Evolutionary conservation across 2,329 filamentous ascomycete species (phyloP).

Genomic region (Xylaria sp.): DNA sequence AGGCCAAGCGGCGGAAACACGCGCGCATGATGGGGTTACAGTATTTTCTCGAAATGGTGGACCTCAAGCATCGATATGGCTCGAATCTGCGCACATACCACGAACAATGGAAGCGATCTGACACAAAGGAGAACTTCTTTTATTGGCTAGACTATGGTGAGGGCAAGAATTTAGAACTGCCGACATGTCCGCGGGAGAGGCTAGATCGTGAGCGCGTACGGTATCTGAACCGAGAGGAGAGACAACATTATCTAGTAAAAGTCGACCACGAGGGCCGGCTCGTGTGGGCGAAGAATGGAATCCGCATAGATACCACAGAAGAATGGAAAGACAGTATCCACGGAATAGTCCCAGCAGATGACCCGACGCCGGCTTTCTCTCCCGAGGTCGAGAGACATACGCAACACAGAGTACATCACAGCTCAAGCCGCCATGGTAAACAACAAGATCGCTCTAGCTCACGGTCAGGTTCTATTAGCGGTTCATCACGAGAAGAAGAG

Average conservation of each 20-base stretch:
- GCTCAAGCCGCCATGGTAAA: slow-evolving; percentile 13
- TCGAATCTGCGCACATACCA: slow-evolving; percentile 86
- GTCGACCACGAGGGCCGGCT: slow-evolving; percentile 79
- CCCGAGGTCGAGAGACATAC: slow-evolving; percentile 49
- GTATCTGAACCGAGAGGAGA: slow-evolving; percentile 85
- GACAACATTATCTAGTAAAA: slow-evolving; percentile 81
- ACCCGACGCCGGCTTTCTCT: slow-evolving; percentile 67
- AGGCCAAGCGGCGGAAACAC: slow-evolving; percentile 69
- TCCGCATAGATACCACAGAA: slow-evolving; percentile 79
- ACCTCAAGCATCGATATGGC: slow-evolving; percentile 87
- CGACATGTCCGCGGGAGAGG: slow-evolving; percentile 76
- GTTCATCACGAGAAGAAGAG: slow-evolving; percentile 56
- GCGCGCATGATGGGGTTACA: slow-evolving; percentile 85
- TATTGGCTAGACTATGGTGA: slow-evolving; percentile 91
- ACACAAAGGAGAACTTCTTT: slow-evolving; percentile 90
- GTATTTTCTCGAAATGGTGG: slow-evolving; percentile 88
- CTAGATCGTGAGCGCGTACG: slow-evolving; percentile 83
- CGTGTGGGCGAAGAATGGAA: slow-evolving; percentile 87
- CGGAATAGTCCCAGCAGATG: slow-evolving; percentile 73
- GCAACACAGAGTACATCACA: slow-evolving; percentile 41
- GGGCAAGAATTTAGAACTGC: slow-evolving; percentile 75
- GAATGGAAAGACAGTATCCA: slow-evolving; percentile 83
- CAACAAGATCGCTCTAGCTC: slow-evolving; percentile 13
- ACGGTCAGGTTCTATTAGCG: slow-evolving; percentile 34
- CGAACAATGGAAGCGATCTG: slow-evolving; percentile 80